These are phyloP conservation scores for Stephania cephalantha DNA, from an alignment of 164 flowering plant species.

Conservation along the genomic window DNA sequence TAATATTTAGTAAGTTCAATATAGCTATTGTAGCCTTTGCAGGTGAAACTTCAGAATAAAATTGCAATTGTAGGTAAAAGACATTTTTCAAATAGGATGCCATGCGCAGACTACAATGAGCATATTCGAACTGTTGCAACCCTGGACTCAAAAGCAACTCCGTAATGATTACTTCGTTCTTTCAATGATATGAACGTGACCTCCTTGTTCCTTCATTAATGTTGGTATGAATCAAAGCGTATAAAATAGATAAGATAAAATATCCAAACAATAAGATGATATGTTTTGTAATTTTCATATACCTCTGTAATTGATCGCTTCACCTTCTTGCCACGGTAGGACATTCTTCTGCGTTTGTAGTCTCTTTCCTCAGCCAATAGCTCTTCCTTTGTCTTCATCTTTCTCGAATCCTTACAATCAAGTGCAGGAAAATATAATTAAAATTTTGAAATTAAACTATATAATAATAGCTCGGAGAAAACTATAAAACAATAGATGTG, in stretches of 20 bases:
- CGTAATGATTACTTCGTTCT: background rate
- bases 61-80: no score
- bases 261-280: background rate
- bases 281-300: slow-evolving; percentile 15
- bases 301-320: slow-evolving; percentile 75
- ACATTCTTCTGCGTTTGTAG: slow-evolving; percentile 94
- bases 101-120: background rate
- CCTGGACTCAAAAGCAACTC: background rate
- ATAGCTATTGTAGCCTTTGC: background rate
- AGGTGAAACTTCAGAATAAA: background rate
- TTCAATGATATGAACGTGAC: background rate
- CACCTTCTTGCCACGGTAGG: slow-evolving; percentile 91
- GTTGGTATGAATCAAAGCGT: background rate
- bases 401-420: slow-evolving; percentile 35
- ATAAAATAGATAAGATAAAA: background rate
- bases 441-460: background rate
- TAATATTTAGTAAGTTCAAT: no score
- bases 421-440: background rate
- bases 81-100: background rate
- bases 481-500: background rate
- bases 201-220: background rate
- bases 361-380: slow-evolving; percentile 98
- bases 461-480: background rate
- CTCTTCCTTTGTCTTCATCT: slow-evolving; percentile 74
- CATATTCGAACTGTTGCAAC: background rate